Conservation (phyloP, 2,329 filamentous ascomycete genomes). For the Exserohilum rostratum region DNA sequence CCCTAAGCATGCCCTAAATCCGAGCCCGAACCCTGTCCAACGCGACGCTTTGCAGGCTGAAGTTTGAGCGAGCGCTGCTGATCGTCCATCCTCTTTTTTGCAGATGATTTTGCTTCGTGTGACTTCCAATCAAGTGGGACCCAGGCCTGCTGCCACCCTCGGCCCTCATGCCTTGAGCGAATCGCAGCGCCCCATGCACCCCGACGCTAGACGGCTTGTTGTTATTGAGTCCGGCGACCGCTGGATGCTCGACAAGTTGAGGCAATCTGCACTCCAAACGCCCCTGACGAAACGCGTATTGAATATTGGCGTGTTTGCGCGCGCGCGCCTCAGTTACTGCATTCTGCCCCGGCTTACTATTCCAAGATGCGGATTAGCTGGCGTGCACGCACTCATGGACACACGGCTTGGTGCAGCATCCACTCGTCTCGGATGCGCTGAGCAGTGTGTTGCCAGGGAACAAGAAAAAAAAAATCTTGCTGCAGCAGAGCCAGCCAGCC, state of each 20-base stretch:
- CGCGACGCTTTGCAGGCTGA: conserved; percentile 43
- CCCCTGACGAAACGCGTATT: conserved; percentile 48
- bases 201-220: conserved; percentile 28
- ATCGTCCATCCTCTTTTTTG: conserved; percentile 42
- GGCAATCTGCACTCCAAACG: conserved; percentile 48
- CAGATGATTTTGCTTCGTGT: conserved; percentile 40
- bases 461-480: conserved; percentile 2
- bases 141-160: conserved; percentile 29
- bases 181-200: conserved; percentile 26
- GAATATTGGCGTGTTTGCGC: conserved; percentile 2
- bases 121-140: conserved; percentile 38
- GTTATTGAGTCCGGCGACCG: conserved; percentile 29
- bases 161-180: conserved; percentile 27
- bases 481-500: too few species aligned
- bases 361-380: conserved; percentile 3
- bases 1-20: conserved; percentile 43
- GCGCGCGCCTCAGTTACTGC: conserved; percentile 23
- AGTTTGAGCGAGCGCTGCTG: conserved; percentile 39
- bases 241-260: conserved; percentile 42
- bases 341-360: conserved; percentile 11
- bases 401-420: conserved; percentile 23
- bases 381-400: too few species aligned
- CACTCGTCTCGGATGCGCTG: conserved; percentile 19
- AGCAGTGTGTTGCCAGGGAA: conserved; percentile 2
- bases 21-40: conserved; percentile 46